These are phyloP conservation scores for Rhodamnia rubescens DNA, from an alignment of 345 rosid species.

Conservation along the genomic window DNA sequence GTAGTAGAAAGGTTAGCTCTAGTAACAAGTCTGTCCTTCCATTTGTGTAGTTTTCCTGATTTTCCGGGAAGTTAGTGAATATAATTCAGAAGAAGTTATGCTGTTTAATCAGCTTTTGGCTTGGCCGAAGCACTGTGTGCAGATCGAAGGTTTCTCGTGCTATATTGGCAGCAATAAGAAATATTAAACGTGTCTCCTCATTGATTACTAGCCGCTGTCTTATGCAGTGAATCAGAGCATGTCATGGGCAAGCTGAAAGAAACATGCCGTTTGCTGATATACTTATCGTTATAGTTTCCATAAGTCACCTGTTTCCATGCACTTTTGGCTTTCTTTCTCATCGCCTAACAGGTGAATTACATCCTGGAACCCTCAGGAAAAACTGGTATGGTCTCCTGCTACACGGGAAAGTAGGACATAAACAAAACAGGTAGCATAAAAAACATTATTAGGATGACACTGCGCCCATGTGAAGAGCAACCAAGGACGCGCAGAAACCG, in stretches of 20 bases:
- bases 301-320: too few species aligned
- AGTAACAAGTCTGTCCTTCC: background rate
- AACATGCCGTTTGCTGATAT: too few species aligned
- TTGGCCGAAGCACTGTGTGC: background rate
- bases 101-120: background rate
- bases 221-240: conserved; percentile 53
- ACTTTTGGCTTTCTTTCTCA: too few species aligned
- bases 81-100: background rate
- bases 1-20: background rate
- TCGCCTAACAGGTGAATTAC: too few species aligned
- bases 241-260: conserved; percentile 63
- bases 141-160: background rate
- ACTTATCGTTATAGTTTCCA: too few species aligned
- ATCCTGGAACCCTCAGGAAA: too few species aligned
- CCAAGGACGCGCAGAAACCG: conserved; percentile 33
- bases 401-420: too few species aligned
- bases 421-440: too few species aligned
- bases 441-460: background rate
- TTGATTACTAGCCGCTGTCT: background rate
- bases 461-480: conserved; percentile 26
- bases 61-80: background rate
- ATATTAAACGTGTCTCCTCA: background rate
- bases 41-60: background rate
- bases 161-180: background rate
- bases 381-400: too few species aligned